Conservation (phyloP, 2,329 filamentous ascomycete species). For the Microsporum ferrugineum region DNA sequence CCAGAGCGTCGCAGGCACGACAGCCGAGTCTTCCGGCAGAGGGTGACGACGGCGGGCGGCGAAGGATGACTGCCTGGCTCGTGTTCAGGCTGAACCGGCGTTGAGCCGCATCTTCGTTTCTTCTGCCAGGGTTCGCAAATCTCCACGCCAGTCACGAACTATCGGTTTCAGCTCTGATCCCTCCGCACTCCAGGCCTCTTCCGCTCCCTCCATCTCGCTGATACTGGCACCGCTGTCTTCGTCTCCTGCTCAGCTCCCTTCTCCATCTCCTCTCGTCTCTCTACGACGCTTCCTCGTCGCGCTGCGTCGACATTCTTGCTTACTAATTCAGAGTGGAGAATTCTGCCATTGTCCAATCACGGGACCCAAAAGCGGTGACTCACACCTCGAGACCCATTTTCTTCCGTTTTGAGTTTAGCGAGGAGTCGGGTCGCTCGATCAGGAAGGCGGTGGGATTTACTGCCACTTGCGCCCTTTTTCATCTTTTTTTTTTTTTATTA, state of each 20-base stretch:
- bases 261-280: not conserved
- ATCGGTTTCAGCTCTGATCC: not conserved
- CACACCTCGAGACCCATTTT: constrained; percentile 18
- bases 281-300: not conserved
- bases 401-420: constrained; percentile 14
- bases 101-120: not conserved
- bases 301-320: not conserved
- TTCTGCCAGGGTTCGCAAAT: not conserved
- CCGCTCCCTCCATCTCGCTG: not conserved
- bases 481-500: not conserved
- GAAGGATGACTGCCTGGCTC: not conserved
- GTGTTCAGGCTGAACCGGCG: not conserved
- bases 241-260: not conserved
- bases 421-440: constrained; percentile 17
- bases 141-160: not conserved
- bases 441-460: constrained; percentile 12
- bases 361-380: constrained; percentile 19
- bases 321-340: not conserved
- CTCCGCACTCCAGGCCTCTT: not conserved
- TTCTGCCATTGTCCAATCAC: constrained; percentile 21
- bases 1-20: not conserved
- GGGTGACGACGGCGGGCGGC: not conserved
- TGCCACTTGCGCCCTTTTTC: constrained; percentile 14
- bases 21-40: not conserved
- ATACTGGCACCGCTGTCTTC: not conserved